Evolutionary conservation across 805 yeast species (phyloP).

Genomic region (Lachancea kluyveri): DNA sequence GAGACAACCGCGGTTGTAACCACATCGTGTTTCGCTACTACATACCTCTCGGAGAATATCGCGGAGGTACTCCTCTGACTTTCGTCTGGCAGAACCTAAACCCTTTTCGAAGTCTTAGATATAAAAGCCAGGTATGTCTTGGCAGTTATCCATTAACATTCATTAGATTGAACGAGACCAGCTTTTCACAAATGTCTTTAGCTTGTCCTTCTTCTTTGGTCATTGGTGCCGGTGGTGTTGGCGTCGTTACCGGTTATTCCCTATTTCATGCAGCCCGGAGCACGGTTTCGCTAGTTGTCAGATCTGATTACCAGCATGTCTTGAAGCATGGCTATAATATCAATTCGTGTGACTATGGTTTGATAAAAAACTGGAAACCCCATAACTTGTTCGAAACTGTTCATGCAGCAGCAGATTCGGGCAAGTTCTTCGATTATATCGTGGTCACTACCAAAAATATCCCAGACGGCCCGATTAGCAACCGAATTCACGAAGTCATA

Average conservation of each 20-base stretch:
- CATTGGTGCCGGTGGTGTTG: slow-evolving; percentile 85
- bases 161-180: no score
- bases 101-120: no score
- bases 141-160: no score
- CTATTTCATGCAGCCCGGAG: slow-evolving; percentile 43
- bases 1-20: no score
- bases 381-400: slow-evolving; percentile 41
- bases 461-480: slow-evolving; percentile 47
- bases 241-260: slow-evolving; percentile 67
- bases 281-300: slow-evolving; percentile 53
- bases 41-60: no score
- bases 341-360: slow-evolving; percentile 59
- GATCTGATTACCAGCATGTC: slow-evolving; percentile 58
- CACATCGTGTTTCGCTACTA: no score
- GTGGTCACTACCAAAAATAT: slow-evolving; percentile 61
- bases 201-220: slow-evolving; percentile 42
- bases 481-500: slow-evolving; percentile 45
- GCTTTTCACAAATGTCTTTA: no score
- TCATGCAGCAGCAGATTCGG: slow-evolving; percentile 42
- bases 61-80: no score
- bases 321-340: slow-evolving; percentile 48
- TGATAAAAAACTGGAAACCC: slow-evolving; percentile 49
- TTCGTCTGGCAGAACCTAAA: no score
- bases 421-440: slow-evolving; percentile 45
- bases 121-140: no score